Evolutionary conservation across 1,139 yeast genomes (phyloP).

Genomic region (Zygoascus hellenicus): DNA sequence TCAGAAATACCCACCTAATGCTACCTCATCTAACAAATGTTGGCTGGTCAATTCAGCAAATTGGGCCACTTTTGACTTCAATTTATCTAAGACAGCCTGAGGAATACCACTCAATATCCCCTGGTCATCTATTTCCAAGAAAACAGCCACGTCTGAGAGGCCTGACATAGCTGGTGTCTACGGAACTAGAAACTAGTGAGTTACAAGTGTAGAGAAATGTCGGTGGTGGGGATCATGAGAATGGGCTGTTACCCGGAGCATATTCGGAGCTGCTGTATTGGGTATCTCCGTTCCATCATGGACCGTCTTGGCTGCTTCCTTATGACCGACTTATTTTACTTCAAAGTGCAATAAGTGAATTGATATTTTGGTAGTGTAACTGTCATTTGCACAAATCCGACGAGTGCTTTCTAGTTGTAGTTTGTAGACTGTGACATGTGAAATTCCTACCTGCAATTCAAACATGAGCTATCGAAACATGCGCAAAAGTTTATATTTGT

Average conservation of each 20-base stretch:
- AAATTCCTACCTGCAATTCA: no score
- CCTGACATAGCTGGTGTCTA: neutral
- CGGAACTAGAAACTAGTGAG: neutral
- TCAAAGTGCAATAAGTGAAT: no score
- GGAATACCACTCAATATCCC: constrained; percentile 24
- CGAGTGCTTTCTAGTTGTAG: no score
- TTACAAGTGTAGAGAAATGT: constrained; percentile 1
- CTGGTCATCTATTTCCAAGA: constrained; percentile 23
- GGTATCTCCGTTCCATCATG: no score
- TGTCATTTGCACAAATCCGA: no score
- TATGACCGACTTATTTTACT: no score
- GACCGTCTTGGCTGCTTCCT: no score
- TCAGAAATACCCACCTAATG: constrained; percentile 23
- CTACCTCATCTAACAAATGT: constrained; percentile 44
- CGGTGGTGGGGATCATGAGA: constrained; percentile 1
- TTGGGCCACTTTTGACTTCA: constrained; percentile 44
- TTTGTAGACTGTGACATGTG: no score
- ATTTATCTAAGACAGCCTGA: constrained; percentile 27
- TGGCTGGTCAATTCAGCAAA: constrained; percentile 48
- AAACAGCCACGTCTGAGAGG: constrained; percentile 24
- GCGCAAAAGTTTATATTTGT: no score
- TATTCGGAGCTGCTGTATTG: no score
- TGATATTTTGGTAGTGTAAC: no score
- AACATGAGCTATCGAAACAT: no score
- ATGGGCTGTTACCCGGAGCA: neutral